Evolutionary conservation across 768 basidiomycete genomes (phyloP).

Genomic region (Fomitopsis serialis): DNA sequence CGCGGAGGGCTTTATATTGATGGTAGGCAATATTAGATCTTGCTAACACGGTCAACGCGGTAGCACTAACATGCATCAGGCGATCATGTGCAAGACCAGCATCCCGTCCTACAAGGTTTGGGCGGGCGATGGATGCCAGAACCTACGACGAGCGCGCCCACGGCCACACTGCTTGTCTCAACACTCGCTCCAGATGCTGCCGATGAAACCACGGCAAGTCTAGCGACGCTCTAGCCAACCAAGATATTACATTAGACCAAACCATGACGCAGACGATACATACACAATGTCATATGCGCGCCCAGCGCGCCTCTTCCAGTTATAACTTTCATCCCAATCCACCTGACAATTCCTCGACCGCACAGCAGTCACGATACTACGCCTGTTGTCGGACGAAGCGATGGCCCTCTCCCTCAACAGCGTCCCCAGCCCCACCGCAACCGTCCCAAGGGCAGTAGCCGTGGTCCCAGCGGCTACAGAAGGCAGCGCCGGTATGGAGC

Average conservation of each 20-base stretch:
- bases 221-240: not conserved
- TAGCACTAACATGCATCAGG: not conserved
- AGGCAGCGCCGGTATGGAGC: slow-evolving; percentile 5
- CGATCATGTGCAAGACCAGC: not conserved
- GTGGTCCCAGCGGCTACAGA: slow-evolving; percentile 3
- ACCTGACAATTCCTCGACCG: too few species aligned
- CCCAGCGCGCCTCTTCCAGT: too few species aligned
- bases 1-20: slow-evolving; percentile 45
- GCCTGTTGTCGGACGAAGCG: not conserved
- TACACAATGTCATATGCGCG: too few species aligned
- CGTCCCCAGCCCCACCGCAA: slow-evolving; percentile 3
- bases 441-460: not conserved
- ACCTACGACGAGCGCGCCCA: not conserved
- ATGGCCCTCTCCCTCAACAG: not conserved
- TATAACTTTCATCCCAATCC: too few species aligned
- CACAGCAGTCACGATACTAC: not conserved
- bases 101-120: not conserved
- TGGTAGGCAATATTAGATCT: slow-evolving; percentile 26
- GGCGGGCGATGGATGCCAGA: not conserved
- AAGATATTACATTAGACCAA: too few species aligned
- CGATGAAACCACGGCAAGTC: not conserved
- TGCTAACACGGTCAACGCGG: not conserved
- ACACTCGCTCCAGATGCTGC: not conserved
- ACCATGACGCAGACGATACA: too few species aligned
- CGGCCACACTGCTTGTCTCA: not conserved